Percentiles rank a stretch among this genome's conserved stretches.
phyloP scores from a whole-genome alignment of 164 flowering plant genomes.

The Chimonanthus praecox region DNA sequence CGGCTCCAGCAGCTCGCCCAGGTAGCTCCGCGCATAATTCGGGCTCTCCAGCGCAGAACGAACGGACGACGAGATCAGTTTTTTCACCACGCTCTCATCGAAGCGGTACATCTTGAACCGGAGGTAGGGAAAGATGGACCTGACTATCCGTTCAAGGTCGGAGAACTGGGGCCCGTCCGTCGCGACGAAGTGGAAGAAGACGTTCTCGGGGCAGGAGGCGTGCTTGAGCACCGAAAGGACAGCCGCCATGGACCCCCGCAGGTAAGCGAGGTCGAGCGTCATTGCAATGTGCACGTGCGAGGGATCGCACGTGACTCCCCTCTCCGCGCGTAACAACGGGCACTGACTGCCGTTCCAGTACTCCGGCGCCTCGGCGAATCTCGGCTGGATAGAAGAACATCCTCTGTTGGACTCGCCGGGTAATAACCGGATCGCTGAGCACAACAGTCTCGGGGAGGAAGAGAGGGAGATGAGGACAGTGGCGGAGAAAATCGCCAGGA shows the following conservation, averaged over 20 bases:
- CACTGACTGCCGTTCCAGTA: too few relatives aligned
- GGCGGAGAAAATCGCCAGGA: too few relatives aligned
- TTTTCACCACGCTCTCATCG: constrained; percentile 53
- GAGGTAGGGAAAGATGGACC: constrained; percentile 62
- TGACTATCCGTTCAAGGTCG: constrained; percentile 45
- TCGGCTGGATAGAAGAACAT: too few relatives aligned
- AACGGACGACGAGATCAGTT: constrained; percentile 68
- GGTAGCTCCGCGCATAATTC: constrained; percentile 82
- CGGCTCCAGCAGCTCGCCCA: constrained; percentile 64
- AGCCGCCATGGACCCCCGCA: constrained; percentile 90
- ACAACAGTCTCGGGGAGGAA: too few relatives aligned
- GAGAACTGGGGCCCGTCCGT: constrained; percentile 26
- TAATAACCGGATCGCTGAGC: too few relatives aligned
- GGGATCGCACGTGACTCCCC: constrained; percentile 44
- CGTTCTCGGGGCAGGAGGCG: constrained; percentile 62
- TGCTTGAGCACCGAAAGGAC: constrained; percentile 78
- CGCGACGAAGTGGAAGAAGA: constrained; percentile 82
- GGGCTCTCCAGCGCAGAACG: constrained; percentile 89
- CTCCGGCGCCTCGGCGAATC: too few relatives aligned
- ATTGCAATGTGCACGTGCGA: constrained; percentile 79
- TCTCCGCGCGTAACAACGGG: too few relatives aligned
- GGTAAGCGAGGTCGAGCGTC: constrained; percentile 76
- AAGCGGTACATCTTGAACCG: constrained; percentile 69
- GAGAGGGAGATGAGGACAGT: too few relatives aligned
- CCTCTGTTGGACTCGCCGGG: too few relatives aligned